Base-by-base conservation (phyloP, 179 eudicot species). In the Monotropa hypopitys region DNA sequence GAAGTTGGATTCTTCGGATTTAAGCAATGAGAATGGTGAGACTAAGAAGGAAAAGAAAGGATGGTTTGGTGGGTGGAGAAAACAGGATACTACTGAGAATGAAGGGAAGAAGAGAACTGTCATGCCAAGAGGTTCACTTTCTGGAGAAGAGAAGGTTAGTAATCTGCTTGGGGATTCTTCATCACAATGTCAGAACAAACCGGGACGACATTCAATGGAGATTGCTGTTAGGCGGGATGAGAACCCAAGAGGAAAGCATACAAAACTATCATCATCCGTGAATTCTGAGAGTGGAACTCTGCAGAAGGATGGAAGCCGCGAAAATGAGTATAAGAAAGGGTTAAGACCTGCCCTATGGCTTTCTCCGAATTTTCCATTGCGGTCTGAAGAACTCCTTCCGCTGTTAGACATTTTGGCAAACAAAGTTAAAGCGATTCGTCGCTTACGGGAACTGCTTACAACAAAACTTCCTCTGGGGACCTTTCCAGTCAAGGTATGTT, bases 401-500 rank as follows among this genome's bases (percentile, higher is more conserved):
- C 72, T 88, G 83, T 89, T 88, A 15, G 90, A 88, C 75, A 88
- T 88, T 83, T 57, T 88, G 16, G 90, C 90, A 4, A 86, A 86
- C 80, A 88, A 86, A 75, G 90, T 88, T 35, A 88, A 88, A 81
- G 90, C 90, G 33, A 81, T 88, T 45, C 84, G 90, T 35, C 83
- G 90, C 20, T 76, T 88, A 33, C 81, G 90, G 57, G 90, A 88
- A 49, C 73, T 88, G 20, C 87, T 86, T 70, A 88, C 90, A 15
- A 86, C 90, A 30, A 88, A 88, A 76, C 90, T 88, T 76, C 90
- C 90, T 26, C 65, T 81, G 81, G 90, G 88, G 21, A 88, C 90
- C 47, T 88, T 88, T 65, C 90, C 90, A 10, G 90, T 88, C 46
- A 88, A 88, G 90, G 90, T 86, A 76, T 62, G 81, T 74, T 46